A percentile compares a stretch with the other conserved stretches of the same genome.
Conservation (phyloP, 306 rosid genomes). For the Quercus parvula region DNA sequence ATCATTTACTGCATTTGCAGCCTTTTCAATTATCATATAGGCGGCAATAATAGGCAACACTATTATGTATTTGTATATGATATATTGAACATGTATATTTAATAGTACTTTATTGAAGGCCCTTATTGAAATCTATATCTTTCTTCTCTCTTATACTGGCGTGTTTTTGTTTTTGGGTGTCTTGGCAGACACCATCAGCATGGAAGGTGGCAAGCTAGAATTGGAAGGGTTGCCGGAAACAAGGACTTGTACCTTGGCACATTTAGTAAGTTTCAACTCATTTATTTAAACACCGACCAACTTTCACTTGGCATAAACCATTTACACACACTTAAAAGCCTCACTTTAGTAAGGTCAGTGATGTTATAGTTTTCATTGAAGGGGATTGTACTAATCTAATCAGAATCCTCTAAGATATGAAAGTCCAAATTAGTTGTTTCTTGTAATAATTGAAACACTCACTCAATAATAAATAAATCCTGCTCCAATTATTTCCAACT, state of each 20-base stretch:
- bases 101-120: not conserved
- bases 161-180: slow-evolving; percentile 12
- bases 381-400: not conserved
- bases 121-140: not conserved
- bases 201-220: slow-evolving; percentile 99
- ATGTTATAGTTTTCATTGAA: not conserved
- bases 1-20: slow-evolving; percentile 60
- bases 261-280: slow-evolving; percentile 63
- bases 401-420: not conserved
- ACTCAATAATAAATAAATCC: not conserved
- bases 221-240: slow-evolving; percentile 97
- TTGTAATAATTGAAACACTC: not conserved
- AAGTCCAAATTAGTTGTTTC: not conserved
- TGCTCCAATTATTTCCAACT: not conserved
- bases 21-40: slow-evolving; percentile 37
- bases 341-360: not conserved
- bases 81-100: not conserved
- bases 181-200: slow-evolving; percentile 90
- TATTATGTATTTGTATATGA: slow-evolving; percentile 7
- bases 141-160: not conserved
- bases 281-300: too few relatives aligned
- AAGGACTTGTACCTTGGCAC: slow-evolving; percentile 98
- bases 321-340: not conserved
- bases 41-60: slow-evolving; percentile 34
- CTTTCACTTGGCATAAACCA: not conserved